Base-by-base conservation (phyloP, 257 asterid species). In the Fraxinus americana region DNA sequence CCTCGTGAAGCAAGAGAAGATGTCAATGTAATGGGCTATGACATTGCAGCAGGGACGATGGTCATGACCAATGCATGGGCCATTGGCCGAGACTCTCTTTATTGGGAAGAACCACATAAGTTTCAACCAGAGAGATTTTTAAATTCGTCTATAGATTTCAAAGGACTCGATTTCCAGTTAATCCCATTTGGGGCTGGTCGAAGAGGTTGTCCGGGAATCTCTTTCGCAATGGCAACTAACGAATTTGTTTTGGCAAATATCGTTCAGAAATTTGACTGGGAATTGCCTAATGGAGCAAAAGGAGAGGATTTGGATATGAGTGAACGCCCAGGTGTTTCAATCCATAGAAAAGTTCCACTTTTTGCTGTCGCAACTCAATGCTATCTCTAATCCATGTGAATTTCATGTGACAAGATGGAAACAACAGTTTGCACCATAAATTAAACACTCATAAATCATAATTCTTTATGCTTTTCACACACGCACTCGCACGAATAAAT, bases 151-250 rank as follows among this genome's bases (percentile, higher is more conserved):
- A 63, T 84, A 25, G 85, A 78, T 79, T 85, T 68, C 30, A 83
- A 41, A 67, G 89, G 89, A 0, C 70, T 72, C 2, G 84, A 87
- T 68, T 87, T 83, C 21, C 82, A 87, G 68, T 72, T 87, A 25
- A 83, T 87, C 10, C 88, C 90, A 0, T 89, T 89, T 34, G 92
- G 93, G 9, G 79, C 91, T 7, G 93, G 91, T 0, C 34, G 88
- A 32, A 87, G 88, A 57, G 83, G 77, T 1, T 88, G 92, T 36
- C 90, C 87, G 0, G 85, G 88, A 19, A 77, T 79, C 3, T n/a
- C 80, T 0, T 82, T 78, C 50, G 79, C 85, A 12, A 67, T 83
- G 38, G 81, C 76, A 2, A 61, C 43, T 11, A 72, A 77, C 69
- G 89, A 81, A 72, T 67, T 80, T 8, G 75, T 82, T 71, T 0